Base-by-base conservation (phyloP, 352 stramenopile species). In the Phytopythium cucurbitacearum region DNA sequence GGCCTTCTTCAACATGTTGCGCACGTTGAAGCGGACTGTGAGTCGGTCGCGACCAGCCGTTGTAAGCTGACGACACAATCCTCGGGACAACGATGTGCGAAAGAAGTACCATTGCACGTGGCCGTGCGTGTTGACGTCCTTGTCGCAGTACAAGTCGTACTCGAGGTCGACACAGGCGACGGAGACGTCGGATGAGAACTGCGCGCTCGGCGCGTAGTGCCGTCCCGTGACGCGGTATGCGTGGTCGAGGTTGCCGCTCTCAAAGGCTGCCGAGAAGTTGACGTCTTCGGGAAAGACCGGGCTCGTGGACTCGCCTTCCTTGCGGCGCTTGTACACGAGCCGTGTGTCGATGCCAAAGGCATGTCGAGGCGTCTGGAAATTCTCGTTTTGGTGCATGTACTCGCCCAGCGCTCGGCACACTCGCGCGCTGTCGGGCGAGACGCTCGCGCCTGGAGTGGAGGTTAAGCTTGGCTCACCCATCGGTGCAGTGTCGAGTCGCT, bases 101-200 rank as follows among this genome's bases (percentile, higher is more conserved):
- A 96, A 97, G 51, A 94, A 95, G 56, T 91, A 97, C 87, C 88
- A 97, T 65, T 96, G 88, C 50, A 94, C 81, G 56, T 95, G 80
- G 13, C 81, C 81, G 34, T 84, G 69, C 3, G 81, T 90, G 51
- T 78, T 80, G 5, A 88, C 46, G 63, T 92, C 81, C 7, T 60
- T 77, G 52, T 89, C 76, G 57, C 76, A 87, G 40, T 85, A 89
- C 37, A 90, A 59, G 55, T 92, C 81, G 61, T 88, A 90, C 56
- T 92, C 81, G 21, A 67, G 59, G 46, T 89, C 75, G 13, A 60
- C 65, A 28, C 2, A 2, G 35, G 81, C 75, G 42, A 70, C 69
- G 35, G 87, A 85, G 63, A 77, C 87, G 10, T 28, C 21, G 21
- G 21, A 28, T 28, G 21, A 28, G 48, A 66, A 36, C 1, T 69